Base-by-base conservation (phyloP, 1,139 yeast species). In the Yamadazyma trypodendri region DNA sequence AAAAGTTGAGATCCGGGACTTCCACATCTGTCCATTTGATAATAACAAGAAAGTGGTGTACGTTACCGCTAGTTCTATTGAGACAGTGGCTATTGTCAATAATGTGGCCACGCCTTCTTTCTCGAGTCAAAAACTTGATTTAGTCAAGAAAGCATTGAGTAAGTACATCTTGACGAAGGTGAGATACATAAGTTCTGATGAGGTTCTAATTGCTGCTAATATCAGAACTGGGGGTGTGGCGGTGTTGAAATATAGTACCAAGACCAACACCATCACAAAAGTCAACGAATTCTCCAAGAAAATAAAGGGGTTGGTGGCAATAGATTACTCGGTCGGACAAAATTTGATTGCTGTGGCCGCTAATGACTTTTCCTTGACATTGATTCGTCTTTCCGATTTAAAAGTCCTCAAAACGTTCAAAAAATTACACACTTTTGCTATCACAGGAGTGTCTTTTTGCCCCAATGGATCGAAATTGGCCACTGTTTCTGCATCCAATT, bases 401-500 rank as follows among this genome's bases (percentile, higher is more conserved):
- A 68, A 71, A 34, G 61, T 71, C 9, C 52, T 80, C 31, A 74
- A 73, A 41, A 61, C 72, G 6, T 66, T 81, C 43, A 71, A 72
- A 36, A 75, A 82, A 43, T 80, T 83, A 34, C 97, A 90, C 57
- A 68, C 75, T 7, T 85, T 87, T 59, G 92, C 96, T 9, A 81
- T 90, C 37, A 90, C 97, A 0, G 73, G 78, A 35, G 77, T 87
- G 9, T 68, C 79, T 0, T 79, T 89, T 43, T 81, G 87, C 12
- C 83, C 87, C 8, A 75, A 79, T 50, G 90, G 92, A 11, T 64
- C 75, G 29, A 48, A 75, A 39, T 63, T 89, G 35, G 95, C 90
- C 1, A 77, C 90, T 12, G 84, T 82, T 0, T 84, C 95, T 33
- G 95, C 94, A 2, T 87, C 95, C 2, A 84, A 85, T 44, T 75